Evolutionary conservation across 1,139 yeast genomes (phyloP), one percentile per base, ranked within the genome.

Genomic region (Trichomonascaceae sp.): DNA sequence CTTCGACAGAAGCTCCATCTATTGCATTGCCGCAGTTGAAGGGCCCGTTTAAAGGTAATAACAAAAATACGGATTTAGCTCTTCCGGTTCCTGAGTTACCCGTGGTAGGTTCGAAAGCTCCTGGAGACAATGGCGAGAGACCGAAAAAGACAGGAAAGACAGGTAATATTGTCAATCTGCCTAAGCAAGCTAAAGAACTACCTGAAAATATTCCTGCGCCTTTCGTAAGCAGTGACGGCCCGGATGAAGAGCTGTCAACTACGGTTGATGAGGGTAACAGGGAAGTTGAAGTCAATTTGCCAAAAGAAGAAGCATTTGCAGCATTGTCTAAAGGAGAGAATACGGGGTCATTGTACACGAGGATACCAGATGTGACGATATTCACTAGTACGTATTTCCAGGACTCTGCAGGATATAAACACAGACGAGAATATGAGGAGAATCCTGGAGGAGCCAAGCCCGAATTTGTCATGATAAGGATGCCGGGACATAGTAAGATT

Each of bases 341-440:
- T 15, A 46, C 22, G 49, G 41, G n/a, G 32, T 9, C 13, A 6
- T 15, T 15, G 17, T 24, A 30, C 49, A 15, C 19, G 19, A 19
- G 17, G 22, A 15, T 24, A 8, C 30, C 53, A 4, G 39, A 30
- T 15, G 43, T 22, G 36, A 53, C 51, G 36, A 57, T 58, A 46
- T 48, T 57, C 15, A 55, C 56, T 10, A 47, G 57, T 17, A 50
- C 61, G 20, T 56, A 53, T 45, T 56, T 50, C 43, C 49, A 47
- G 50, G 61, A 59, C 45, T 43, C 51, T 12, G 47, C 47, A 13
- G 60, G 58, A n/a, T 59, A 56, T 41, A 41, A 51, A 43, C 60
- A 59, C 52, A 53, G 60, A 22, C 56, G 60, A 22, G 61, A 59
- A 43, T 57, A 57, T 46, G 60, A 56, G 43, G 49, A 47, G 38